Base-by-base conservation (phyloP, 371 early-diverging fungal genomes). In the Mortierella sp. region DNA sequence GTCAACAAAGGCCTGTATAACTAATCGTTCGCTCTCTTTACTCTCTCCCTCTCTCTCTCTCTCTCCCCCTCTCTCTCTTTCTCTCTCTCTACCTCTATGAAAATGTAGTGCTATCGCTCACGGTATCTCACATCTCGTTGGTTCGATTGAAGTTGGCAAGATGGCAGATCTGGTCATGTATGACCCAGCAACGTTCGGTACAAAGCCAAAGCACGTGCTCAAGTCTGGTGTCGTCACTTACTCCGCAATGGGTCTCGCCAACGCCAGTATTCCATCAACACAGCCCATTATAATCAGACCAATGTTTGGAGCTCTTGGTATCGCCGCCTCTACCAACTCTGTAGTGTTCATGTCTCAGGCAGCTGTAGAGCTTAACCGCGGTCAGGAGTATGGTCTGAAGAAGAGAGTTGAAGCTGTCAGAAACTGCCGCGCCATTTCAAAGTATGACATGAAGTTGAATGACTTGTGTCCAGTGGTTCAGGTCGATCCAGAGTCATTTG, bases 401-500 rank as follows among this genome's bases (percentile, higher is more conserved):
- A 96, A 96, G 85, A 81, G 87, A 2, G 79, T 92, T 1, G 93
- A 87, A 58, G 83, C 95, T 3, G 96, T 97, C 45, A 89, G 87
- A 72, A 88, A 89, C 12, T 96, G 96, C 80, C 86, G 97, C 12
- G 79, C 64, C 16, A 89, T 97, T 35, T 87, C 90, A 30, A 97
- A 97, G 74, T 87, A 83, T n/a, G 95, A 95, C 63, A 95, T 97
- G 93, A 93, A 94, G 77, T 87, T 93, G 64, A 97, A 97, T 75
- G 88, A 88, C 65, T 70, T 86, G 0, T 85, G 91, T 78, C 97
- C 97, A 1, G 86, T 87, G 5, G 92, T 97, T 10, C 72, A 87
- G 0, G 96, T 97, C 0, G 96, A 97, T 72, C 96, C 98, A 0
- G 97, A 97, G 77, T 96, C 96, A 2, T 97, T 96, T 74, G 88